Base-by-base conservation (phyloP, 176 grass and related monocot species). In the Coix lacrymajobi region DNA sequence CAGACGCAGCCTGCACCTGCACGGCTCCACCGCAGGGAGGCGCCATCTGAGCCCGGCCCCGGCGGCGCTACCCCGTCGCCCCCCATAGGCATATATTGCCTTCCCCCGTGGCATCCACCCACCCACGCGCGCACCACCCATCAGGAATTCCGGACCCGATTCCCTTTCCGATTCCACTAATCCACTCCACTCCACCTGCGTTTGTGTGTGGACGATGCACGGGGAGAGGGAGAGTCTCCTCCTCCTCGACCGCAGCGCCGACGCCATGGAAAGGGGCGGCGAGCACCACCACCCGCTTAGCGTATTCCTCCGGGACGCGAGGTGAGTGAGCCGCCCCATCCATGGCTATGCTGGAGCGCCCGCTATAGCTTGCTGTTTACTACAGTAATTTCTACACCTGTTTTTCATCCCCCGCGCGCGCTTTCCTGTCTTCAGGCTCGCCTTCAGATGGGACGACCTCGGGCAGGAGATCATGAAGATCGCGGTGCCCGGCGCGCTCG, bases 401-500 rank as follows among this genome's bases (percentile, higher is more conserved):
- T n/a, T 43, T 19, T 22, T 14, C n/a, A 8, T 26, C 4, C 20
- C 20, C 19, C 3, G 2, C 46, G 19, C 5, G 54, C 13, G 12
- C 44, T 56, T 41, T 13, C 38, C 5, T 16, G 1, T 78, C 80
- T 84, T 26, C 82, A 93, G 91, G 69, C 16, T 80, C 19, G 85
- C 74, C 30, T 93, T 93, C 88, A 83, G 77, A 25, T 78, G 93
- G 75, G 94, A 97, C 85, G 94, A 89, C 73, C 90, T 97, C 31
- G 94, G 92, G 77, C 60, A 52, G 80, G 94, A 97, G 85, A 92
- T 97, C 54, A 71, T 87, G 74, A 71, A 45, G 52, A 97, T 97
- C 33, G 92, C 94, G 3, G 80, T 94, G 69, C 94, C 94, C 26
- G 94, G 89, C 16, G 92, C 90, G 25, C 85, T 97, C 38, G 92